Conservation (phyloP, 495 filamentous ascomycete genomes). For the Hyphodiscus hymeniophilus region DNA sequence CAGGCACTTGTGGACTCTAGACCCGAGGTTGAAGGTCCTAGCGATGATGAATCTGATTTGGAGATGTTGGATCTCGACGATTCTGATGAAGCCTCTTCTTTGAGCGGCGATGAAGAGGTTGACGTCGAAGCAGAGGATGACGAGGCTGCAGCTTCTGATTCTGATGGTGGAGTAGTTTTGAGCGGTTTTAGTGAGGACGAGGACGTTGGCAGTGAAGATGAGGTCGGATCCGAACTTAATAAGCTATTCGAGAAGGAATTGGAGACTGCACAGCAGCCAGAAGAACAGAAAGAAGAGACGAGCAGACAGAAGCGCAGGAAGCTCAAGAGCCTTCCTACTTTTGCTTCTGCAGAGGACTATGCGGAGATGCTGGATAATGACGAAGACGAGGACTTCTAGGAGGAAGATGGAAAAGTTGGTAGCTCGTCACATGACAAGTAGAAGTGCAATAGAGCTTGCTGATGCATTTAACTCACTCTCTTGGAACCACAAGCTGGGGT, state of each 20-base stretch:
- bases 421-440: no score
- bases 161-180: conserved; percentile 35
- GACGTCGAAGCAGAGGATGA: conserved; percentile 35
- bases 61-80: conserved; percentile 60
- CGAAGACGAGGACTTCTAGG: conserved; percentile 34
- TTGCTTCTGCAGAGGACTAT: conserved; percentile 90
- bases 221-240: conserved; percentile 39
- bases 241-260: conserved; percentile 30
- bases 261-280: conserved; percentile 19
- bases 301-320: conserved; percentile 65
- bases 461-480: no score
- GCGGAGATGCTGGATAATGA: conserved; percentile 74
- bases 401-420: not conserved
- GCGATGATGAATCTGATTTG: conserved; percentile 49
- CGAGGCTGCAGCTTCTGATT: conserved; percentile 25
- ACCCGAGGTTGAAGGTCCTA: conserved; percentile 66
- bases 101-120: conserved; percentile 32
- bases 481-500: no score
- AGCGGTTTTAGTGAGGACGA: conserved; percentile 39
- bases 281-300: conserved; percentile 31
- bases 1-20: conserved; percentile 76
- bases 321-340: conserved; percentile 81
- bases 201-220: conserved; percentile 42
- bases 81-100: conserved; percentile 35
- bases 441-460: no score